Percentiles rank a stretch among this genome's conserved stretches.
Evolutionary conservation across 768 basidiomycete species (phyloP).

Genomic region (Neoboletus subvelutipes): DNA sequence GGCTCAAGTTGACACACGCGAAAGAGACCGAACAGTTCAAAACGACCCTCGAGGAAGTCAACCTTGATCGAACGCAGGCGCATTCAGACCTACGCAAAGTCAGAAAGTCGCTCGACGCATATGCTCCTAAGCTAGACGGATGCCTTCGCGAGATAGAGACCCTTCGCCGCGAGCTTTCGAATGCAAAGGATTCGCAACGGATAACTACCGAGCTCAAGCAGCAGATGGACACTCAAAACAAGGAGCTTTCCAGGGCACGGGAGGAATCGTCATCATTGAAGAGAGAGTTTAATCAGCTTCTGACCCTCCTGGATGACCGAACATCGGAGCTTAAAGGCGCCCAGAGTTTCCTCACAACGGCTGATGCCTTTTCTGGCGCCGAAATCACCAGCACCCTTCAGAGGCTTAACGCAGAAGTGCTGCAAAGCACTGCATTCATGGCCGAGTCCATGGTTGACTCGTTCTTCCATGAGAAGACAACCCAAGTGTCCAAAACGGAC

Average conservation of each 20-base stretch:
- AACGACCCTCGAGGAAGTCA: constrained; percentile 27
- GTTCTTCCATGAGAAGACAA: constrained; percentile 29
- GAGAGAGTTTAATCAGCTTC: constrained; percentile 29
- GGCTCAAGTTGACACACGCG: constrained; percentile 12
- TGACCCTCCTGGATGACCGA: constrained; percentile 38
- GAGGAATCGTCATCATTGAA: constrained; percentile 30
- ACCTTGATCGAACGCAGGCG: constrained; percentile 17
- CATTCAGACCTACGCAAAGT: constrained; percentile 23
- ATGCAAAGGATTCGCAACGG: constrained; percentile 13
- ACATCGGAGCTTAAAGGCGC: constrained; percentile 45
- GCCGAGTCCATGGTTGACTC: constrained; percentile 48
- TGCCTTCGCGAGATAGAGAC: constrained; percentile 16
- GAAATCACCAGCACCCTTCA: constrained; percentile 47
- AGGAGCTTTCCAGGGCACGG: constrained; percentile 21
- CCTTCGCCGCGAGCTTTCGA: constrained; percentile 17
- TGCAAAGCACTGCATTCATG: constrained; percentile 47
- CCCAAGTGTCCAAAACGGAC: constrained; percentile 11
- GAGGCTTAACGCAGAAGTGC: constrained; percentile 47
- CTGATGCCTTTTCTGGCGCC: constrained; percentile 42
- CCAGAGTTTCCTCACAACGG: constrained; percentile 45
- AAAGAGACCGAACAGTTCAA: constrained; percentile 19
- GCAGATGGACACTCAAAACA: constrained; percentile 19
- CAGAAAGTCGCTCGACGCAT: constrained; percentile 20
- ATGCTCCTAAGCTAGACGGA: constrained; percentile 20
- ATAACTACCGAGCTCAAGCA: constrained; percentile 13